A percentile compares a stretch with the other conserved stretches of the same genome.
These are phyloP conservation scores for Colletotrichum truncatum DNA, from an alignment of 2,329 filamentous ascomycete species.

Conservation along the genomic window DNA sequence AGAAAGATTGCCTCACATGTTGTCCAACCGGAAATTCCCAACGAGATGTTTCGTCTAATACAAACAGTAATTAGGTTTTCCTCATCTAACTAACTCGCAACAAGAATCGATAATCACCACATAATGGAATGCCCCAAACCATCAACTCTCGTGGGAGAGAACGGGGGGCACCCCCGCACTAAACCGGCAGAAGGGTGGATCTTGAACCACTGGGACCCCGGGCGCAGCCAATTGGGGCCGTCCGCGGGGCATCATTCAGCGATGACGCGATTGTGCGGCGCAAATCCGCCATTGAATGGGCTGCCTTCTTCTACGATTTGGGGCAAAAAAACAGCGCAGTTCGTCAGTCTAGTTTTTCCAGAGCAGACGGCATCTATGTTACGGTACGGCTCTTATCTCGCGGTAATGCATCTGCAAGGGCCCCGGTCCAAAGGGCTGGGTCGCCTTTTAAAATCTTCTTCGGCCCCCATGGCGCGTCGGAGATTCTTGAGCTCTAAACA, in stretches of 20 bases:
- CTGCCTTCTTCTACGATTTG: neutral
- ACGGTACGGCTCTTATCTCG: neutral
- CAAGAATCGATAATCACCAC: neutral
- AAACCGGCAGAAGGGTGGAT: neutral
- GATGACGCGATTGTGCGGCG: constrained; percentile 27
- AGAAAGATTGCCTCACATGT: no score
- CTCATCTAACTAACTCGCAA: neutral
- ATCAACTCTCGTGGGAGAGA: neutral
- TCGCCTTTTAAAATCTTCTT: neutral
- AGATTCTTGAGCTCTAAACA: neutral
- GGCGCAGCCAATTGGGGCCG: constrained; percentile 9
- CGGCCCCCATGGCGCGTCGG: neutral
- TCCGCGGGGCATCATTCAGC: neutral
- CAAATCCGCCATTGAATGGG: constrained; percentile 22
- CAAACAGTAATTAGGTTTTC: neutral
- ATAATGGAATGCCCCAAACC: neutral
- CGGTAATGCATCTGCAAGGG: constrained; percentile 14
- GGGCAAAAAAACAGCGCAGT: neutral
- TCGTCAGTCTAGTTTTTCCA: neutral
- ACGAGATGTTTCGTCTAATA: no score
- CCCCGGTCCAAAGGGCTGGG: neutral
- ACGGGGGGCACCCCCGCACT: constrained; percentile 2
- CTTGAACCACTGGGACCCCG: constrained; percentile 9
- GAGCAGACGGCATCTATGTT: neutral
- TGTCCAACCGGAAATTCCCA: no score